A percentile compares a stretch with the other conserved stretches of the same genome.
These are phyloP conservation scores for Rhynchosporium graminicola DNA, from an alignment of 2,329 filamentous ascomycete genomes.

Conservation along the genomic window DNA sequence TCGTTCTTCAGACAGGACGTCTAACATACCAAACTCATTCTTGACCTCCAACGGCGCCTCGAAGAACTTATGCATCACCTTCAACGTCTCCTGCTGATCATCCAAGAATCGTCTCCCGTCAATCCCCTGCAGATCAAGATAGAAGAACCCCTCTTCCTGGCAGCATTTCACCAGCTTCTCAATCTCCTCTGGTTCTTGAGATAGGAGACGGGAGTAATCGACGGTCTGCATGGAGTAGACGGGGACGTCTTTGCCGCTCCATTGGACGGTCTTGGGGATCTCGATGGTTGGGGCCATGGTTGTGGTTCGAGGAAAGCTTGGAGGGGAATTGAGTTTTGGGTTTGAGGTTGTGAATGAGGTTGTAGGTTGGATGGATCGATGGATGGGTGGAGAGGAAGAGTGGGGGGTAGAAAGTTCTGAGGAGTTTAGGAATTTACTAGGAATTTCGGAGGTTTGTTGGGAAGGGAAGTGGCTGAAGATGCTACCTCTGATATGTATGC, in stretches of 20 bases:
- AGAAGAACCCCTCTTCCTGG: constrained; percentile 56
- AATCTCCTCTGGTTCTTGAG: constrained; percentile 55
- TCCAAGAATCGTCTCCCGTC: constrained; percentile 55
- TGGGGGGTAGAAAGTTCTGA: not conserved
- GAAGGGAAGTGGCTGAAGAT: constrained; percentile 3
- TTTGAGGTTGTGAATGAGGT: not conserved
- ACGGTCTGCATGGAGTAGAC: constrained; percentile 55
- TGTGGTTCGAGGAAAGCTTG: not conserved
- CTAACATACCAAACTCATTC: constrained; percentile 48
- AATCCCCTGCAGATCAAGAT: constrained; percentile 54
- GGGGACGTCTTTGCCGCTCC: constrained; percentile 52
- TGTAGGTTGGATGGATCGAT: not conserved
- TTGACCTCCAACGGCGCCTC: constrained; percentile 54
- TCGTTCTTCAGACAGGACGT: too few species aligned
- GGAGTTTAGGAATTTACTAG: too few species aligned
- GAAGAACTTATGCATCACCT: constrained; percentile 59
- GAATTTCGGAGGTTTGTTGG: too few species aligned
- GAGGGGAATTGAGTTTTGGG: too few species aligned
- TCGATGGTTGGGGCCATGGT: constrained; percentile 45
- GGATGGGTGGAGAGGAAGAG: not conserved
- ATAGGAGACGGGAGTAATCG: constrained; percentile 53
- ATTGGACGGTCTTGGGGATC: constrained; percentile 48
- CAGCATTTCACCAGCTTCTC: constrained; percentile 53
- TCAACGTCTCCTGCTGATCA: constrained; percentile 53
- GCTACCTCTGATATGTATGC: not conserved